Base-by-base conservation (phyloP, 2,329 filamentous ascomycete species). In the Capronia coronata region DNA sequence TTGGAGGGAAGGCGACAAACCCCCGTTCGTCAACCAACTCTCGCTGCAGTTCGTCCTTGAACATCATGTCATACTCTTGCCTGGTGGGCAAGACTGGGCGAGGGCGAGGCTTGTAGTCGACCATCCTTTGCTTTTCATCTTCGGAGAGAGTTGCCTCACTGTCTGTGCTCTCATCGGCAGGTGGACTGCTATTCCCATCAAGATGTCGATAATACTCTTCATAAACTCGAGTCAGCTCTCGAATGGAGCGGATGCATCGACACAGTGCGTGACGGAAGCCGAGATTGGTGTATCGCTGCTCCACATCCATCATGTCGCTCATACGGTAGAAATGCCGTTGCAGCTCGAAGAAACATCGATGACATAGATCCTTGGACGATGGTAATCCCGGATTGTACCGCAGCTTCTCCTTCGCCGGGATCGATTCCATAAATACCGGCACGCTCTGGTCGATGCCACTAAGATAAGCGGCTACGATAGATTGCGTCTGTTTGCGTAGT, bases 21-120 rank as follows among this genome's bases (percentile, higher is more conserved):
- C 34, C 14, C 34, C 54, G 50, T 19, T 48, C 35, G 11, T 39
- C 16, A 19, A 13, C 16, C 18, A 55, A 25, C 23, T 56, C 54
- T 19, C 45, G 43, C 40, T 39, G 37, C 23, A 56, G 27, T 44
- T 56, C 54, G 43, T 48, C 37, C 21, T 44, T 43, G 21, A 53
- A 50, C 53, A 56, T 56, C 19, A 27, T 25, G 7, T 47, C 43
- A 23, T 56, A 56, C 6, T 50, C 50, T 29, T 37, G 14, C 11
- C 23, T 18, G 4, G 30, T 45, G 5, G 53, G 53, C 10, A 46
- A 32, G 11, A n/a, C 7, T 40, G n/a, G n/a, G n/a, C 30, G 48
- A n/a, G 8, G 9, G n/a, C 13, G 16, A 13, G 19, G 46, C 1
- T 23, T 46, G 19, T 35, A 19, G 19, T 44, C 30, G 29, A 8